A percentile compares a stretch with the other conserved stretches of the same genome.
phyloP scores from a whole-genome alignment of 2,329 filamentous ascomycete species.

The Microsporum ferrugineum region DNA sequence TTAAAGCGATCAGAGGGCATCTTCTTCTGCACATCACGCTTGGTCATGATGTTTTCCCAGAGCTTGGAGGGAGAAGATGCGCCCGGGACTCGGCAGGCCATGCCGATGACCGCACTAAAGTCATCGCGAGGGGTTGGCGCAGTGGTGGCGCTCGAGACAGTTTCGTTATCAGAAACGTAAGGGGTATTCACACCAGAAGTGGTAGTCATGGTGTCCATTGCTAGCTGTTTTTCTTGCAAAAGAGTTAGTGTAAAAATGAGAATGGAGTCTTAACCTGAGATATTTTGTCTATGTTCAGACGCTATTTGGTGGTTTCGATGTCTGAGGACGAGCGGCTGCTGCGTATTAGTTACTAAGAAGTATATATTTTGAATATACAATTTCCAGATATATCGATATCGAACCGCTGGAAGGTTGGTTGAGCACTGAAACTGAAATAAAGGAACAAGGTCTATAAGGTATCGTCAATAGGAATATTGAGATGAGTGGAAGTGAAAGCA shows the following conservation, averaged over 20 bases:
- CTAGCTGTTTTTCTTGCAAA: not conserved
- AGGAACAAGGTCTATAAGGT: not conserved
- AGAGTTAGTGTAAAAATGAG: not conserved
- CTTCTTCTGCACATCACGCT: conserved; percentile 9
- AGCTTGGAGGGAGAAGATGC: conserved; percentile 9
- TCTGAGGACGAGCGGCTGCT: not conserved
- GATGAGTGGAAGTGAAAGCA: not conserved
- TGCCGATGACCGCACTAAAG: conserved; percentile 5
- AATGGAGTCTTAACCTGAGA: not conserved
- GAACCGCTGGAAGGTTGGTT: conserved; percentile 2
- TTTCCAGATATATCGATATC: conserved; percentile 2
- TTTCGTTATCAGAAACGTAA: conserved; percentile 1
- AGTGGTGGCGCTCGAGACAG: conserved; percentile 4
- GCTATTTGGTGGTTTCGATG: not conserved
- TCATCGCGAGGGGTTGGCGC: conserved; percentile 4
- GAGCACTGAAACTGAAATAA: not conserved
- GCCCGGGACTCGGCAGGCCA: conserved; percentile 11
- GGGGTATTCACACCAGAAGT: conserved; percentile 1
- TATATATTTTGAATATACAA: conserved; percentile 1
- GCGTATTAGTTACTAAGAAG: conserved; percentile 1
- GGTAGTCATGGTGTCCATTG: conserved; percentile 5
- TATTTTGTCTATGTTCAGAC: not conserved
- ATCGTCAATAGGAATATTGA: not conserved
- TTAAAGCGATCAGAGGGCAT: conserved; percentile 11
- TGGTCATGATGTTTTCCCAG: conserved; percentile 7